Base-by-base conservation (phyloP, 148 eudicot species). In the Limonium bicolor region DNA sequence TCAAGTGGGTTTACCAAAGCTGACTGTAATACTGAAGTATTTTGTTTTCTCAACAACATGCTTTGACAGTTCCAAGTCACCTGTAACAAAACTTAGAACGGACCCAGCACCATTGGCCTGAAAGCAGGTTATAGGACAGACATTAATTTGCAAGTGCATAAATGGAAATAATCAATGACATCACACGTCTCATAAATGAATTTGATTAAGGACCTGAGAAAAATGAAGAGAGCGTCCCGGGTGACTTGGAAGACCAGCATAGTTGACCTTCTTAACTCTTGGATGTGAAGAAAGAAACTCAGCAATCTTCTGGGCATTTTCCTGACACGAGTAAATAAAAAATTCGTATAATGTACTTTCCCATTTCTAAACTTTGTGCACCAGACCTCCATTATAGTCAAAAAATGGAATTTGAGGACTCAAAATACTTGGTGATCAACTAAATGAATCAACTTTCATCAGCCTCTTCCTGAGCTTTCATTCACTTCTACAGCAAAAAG, bases 41-140 rank as follows among this genome's bases (percentile, higher is more conserved):
- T 90, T 77, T 60, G 97, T 90, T 4, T 69, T 63, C 70, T 92
- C 99, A 2, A 53, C 79, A 16, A 92, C 58, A 44, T 92, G 83
- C 67, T 76, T 81, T 7, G 99, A 92, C 20, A 85, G 95, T 19
- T 76, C 82, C 41, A 81, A 33, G 6, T 94, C 85, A 9, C 99
- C 99, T 2, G 99, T 92, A 39, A 73, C 46, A 64, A 92, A 92
- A 69, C 99, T 92, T 33, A 92, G 80, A 45, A 92, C 99, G 30
- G 99, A 76, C 48, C 99, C 99, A 20, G 99, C 99, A 64, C 99
- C 99, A 61, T 69, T 92, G 3, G 99, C 88, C 99, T 92, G 88
- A 32, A 70, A 61, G 28, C 36, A 40, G 7, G 52, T 36, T 15
- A 36, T 20, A 36, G n/a, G n/a, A n/a, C n/a, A n/a, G n/a, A n/a